These are phyloP conservation scores for Eucalyptus lansdowneana DNA, from an alignment of 345 rosid genomes.

Conservation along the genomic window DNA sequence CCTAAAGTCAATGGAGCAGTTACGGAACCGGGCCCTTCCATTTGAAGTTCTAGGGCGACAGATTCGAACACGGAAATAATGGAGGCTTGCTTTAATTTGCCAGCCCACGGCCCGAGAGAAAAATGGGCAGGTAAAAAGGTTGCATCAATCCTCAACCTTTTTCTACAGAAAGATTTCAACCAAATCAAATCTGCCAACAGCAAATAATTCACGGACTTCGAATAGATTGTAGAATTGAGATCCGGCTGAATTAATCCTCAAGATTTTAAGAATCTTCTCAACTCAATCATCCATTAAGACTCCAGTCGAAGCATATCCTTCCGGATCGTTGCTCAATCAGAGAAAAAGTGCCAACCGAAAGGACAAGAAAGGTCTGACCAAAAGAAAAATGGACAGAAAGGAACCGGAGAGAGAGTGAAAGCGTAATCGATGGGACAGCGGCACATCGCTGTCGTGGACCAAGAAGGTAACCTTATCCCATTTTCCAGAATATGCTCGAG, in stretches of 20 bases:
- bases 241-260: background rate
- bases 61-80: too few relatives aligned
- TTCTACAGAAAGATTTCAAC: background rate
- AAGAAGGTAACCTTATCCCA: background rate
- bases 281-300: too few relatives aligned
- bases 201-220: background rate
- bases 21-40: too few relatives aligned
- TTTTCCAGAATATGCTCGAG: background rate
- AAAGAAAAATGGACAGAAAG: background rate
- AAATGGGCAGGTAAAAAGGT: background rate
- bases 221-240: background rate
- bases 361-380: too few relatives aligned
- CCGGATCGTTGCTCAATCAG: background rate
- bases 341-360: background rate
- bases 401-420: background rate
- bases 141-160: background rate
- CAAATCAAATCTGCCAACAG: background rate
- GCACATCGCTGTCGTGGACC: background rate
- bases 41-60: too few relatives aligned
- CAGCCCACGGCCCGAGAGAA: background rate
- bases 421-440: background rate
- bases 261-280: too few relatives aligned
- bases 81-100: background rate
- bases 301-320: background rate
- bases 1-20: too few relatives aligned